These are phyloP conservation scores for Chloris gayana DNA, from an alignment of 176 grass and related monocot species.

Conservation along the genomic window DNA sequence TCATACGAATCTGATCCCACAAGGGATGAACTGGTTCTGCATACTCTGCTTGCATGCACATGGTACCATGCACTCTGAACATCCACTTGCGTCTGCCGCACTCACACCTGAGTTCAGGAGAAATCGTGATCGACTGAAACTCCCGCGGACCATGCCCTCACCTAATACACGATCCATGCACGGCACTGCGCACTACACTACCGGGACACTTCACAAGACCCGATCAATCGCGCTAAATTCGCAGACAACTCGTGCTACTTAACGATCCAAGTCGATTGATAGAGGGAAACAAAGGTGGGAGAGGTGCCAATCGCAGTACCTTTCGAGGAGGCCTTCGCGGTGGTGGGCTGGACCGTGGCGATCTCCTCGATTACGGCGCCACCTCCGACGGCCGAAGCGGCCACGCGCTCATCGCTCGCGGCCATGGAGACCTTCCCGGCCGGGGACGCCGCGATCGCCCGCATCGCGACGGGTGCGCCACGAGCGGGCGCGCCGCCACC, in stretches of 20 bases:
- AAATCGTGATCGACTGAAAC: conserved; percentile 31
- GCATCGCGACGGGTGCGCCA: conserved; percentile 7
- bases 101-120: not conserved
- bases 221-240: not conserved
- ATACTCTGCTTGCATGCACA: conserved; percentile 42
- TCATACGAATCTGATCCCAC: not conserved
- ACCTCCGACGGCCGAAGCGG: conserved; percentile 34
- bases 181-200: conserved; percentile 24
- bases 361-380: conserved; percentile 80
- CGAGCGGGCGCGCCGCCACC: conserved; percentile 20
- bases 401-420: conserved; percentile 31
- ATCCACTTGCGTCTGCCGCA: not conserved
- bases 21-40: conserved; percentile 1
- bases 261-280: conserved; percentile 5
- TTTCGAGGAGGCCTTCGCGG: conserved; percentile 80
- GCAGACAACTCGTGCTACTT: not conserved
- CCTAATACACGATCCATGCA: conserved; percentile 33
- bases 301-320: conserved; percentile 40
- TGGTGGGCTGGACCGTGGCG: conserved; percentile 49
- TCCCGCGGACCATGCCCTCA: conserved; percentile 24
- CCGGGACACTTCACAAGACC: not conserved
- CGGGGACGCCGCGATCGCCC: conserved; percentile 25
- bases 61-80: not conserved
- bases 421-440: conserved; percentile 46
- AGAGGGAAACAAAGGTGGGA: not conserved